These are phyloP conservation scores for Waltiozyma sp. DNA, from an alignment of 1,139 yeast genomes.

Conservation along the genomic window DNA sequence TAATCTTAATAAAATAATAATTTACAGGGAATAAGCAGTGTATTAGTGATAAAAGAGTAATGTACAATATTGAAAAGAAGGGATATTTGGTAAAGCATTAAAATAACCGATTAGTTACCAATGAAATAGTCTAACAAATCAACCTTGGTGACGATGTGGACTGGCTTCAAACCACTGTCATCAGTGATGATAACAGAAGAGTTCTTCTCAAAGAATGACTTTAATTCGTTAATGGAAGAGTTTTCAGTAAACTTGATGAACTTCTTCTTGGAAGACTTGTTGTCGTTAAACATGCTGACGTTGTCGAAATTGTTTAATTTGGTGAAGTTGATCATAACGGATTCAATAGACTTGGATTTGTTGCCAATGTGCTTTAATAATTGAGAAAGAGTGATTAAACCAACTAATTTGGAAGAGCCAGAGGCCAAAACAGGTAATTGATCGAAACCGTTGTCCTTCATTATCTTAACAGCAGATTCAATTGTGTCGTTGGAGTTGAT, in stretches of 20 bases:
- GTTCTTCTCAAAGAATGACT: conserved; percentile 75
- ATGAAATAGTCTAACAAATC: conserved; percentile 58
- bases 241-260: conserved; percentile 61
- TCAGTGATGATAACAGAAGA: conserved; percentile 82
- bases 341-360: conserved; percentile 48
- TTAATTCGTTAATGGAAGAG: conserved; percentile 59
- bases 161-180: conserved; percentile 49
- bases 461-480: conserved; percentile 55
- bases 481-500: conserved; percentile 55
- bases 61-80: not conserved
- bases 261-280: conserved; percentile 54
- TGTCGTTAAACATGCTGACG: conserved; percentile 50
- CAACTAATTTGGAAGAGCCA: conserved; percentile 46
- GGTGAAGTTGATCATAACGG: conserved; percentile 66
- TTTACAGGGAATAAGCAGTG: too few relatives aligned
- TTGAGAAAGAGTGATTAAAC: conserved; percentile 69
- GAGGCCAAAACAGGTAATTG: conserved; percentile 63
- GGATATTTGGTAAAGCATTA: not conserved
- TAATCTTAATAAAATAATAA: too few relatives aligned
- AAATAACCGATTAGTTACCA: conserved; percentile 4
- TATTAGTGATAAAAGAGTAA: too few relatives aligned
- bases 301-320: conserved; percentile 56
- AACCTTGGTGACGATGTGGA: conserved; percentile 82
- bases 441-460: conserved; percentile 73
- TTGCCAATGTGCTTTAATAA: conserved; percentile 59